Evolutionary conservation across 2,329 filamentous ascomycete genomes (phyloP).

Genomic region (Penicillium concentricum): DNA sequence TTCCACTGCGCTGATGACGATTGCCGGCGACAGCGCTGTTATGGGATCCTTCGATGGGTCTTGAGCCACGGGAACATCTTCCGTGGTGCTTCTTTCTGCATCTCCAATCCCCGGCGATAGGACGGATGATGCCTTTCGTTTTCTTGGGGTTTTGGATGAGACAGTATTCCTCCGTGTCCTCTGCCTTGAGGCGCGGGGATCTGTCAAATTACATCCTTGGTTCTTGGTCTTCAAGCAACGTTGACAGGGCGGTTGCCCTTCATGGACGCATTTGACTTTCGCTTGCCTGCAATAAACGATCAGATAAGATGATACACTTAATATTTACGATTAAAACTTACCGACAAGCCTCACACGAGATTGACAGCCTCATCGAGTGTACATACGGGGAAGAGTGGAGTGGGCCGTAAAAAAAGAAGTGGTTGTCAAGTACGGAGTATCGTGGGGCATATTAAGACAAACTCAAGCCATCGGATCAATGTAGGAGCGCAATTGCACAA

Average conservation of each 20-base stretch:
- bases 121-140: slow-evolving; percentile 15
- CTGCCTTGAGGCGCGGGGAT: slow-evolving; percentile 26
- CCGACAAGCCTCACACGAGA: slow-evolving; percentile 39
- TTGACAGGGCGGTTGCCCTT: slow-evolving; percentile 35
- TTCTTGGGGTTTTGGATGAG: slow-evolving; percentile 10
- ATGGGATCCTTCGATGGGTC: slow-evolving; percentile 19
- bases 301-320: not conserved
- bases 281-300: slow-evolving; percentile 25
- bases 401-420: not conserved
- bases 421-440: not conserved
- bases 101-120: not conserved
- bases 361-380: slow-evolving; percentile 33
- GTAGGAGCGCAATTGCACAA: not conserved
- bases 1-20: slow-evolving; percentile 35
- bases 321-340: slow-evolving; percentile 8
- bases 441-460: not conserved
- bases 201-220: slow-evolving; percentile 29
- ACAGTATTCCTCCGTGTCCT: slow-evolving; percentile 1
- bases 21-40: slow-evolving; percentile 25
- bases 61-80: slow-evolving; percentile 1
- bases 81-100: slow-evolving; percentile 3
- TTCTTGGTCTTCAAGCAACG: slow-evolving; percentile 30
- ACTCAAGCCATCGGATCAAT: slow-evolving; percentile 1
- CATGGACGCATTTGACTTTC: slow-evolving; percentile 39
- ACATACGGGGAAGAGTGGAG: not conserved